Evolutionary conservation across 352 stramenopile species (phyloP).

Genomic region (Pythium aphanidermatum): DNA sequence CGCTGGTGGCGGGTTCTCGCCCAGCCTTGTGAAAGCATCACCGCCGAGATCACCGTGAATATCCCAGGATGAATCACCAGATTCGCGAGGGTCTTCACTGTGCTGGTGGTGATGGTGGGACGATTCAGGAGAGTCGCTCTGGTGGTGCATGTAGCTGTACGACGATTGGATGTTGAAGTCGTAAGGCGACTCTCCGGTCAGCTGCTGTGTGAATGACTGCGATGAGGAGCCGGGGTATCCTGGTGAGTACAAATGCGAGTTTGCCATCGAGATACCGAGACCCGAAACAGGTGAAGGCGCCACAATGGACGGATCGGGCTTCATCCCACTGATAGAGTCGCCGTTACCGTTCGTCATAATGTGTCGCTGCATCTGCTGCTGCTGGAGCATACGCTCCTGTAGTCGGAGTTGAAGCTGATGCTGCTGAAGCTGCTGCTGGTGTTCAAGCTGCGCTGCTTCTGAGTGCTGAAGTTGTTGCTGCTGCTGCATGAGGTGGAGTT

Average conservation of each 20-base stretch:
- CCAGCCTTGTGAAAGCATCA: constrained; percentile 21
- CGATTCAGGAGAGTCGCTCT: constrained; percentile 10
- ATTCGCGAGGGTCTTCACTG: constrained; percentile 19
- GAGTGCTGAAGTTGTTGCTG: constrained; percentile 63
- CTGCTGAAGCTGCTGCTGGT: constrained; percentile 65
- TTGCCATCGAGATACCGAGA: constrained; percentile 17
- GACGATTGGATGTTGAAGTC: constrained; percentile 19
- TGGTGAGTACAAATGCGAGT: constrained; percentile 20
- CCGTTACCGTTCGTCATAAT: constrained; percentile 4
- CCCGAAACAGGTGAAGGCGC: constrained; percentile 12
- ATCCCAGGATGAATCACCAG: constrained; percentile 26
- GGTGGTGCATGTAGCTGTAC: constrained; percentile 8
- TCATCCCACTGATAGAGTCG: constrained; percentile 13
- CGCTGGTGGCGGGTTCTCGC: constrained; percentile 34
- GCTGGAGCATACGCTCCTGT: constrained; percentile 23
- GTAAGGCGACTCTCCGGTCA: constrained; percentile 12
- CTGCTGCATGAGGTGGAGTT: constrained; percentile 64
- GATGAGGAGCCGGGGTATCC: neutral
- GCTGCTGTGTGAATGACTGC: constrained; percentile 20
- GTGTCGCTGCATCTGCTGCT: constrained; percentile 21
- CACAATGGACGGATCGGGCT: constrained; percentile 19
- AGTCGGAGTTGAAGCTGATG: constrained; percentile 42
- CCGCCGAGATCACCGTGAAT: constrained; percentile 7
- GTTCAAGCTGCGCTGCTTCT: constrained; percentile 58
- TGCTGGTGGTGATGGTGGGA: constrained; percentile 17